Percentiles rank a stretch among this genome's conserved stretches.
Evolutionary conservation across 1,284 basidiomycete genomes (phyloP).

Genomic region (Mrakiaceae sp.): DNA sequence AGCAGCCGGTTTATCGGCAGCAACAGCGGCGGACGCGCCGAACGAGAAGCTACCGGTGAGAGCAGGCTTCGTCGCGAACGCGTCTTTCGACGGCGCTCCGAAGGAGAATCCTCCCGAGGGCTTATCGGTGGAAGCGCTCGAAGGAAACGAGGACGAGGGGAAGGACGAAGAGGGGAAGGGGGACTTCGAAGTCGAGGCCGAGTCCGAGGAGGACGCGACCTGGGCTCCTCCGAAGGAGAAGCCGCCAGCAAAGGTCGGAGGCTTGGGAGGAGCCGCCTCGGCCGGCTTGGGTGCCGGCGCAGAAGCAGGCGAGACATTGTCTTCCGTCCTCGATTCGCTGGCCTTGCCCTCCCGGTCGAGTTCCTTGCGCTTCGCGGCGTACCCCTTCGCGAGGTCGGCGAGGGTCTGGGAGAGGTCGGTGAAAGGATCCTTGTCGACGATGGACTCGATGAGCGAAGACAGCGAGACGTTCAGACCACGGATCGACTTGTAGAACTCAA

Average conservation of each 20-base stretch:
- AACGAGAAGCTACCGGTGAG: conserved; percentile 6
- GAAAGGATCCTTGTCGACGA: conserved; percentile 12
- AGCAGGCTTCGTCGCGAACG: not conserved
- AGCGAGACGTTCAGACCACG: conserved; percentile 16
- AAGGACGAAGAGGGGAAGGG: not conserved
- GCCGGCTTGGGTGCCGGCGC: not conserved
- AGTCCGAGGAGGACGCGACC: not conserved
- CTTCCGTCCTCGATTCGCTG: not conserved
- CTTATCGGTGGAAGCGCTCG: not conserved
- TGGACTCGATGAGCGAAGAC: conserved; percentile 7
- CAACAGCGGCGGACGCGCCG: not conserved
- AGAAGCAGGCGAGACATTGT: not conserved
- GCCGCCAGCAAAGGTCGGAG: not conserved
- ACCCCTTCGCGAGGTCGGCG: conserved; percentile 5
- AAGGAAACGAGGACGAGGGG: not conserved
- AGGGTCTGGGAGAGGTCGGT: conserved; percentile 12
- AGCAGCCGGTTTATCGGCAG: too few relatives aligned
- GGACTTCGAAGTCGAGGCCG: not conserved
- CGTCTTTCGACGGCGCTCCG: not conserved
- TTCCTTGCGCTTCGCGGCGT: conserved; percentile 7
- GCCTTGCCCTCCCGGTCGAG: not conserved
- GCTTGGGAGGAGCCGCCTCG: not conserved
- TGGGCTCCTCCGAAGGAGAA: conserved; percentile 13
- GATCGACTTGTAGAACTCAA: conserved; percentile 9
- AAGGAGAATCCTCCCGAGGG: conserved; percentile 11